phyloP scores from a whole-genome alignment of 169 alveolate genomes.

The Eimeria acervulina region DNA sequence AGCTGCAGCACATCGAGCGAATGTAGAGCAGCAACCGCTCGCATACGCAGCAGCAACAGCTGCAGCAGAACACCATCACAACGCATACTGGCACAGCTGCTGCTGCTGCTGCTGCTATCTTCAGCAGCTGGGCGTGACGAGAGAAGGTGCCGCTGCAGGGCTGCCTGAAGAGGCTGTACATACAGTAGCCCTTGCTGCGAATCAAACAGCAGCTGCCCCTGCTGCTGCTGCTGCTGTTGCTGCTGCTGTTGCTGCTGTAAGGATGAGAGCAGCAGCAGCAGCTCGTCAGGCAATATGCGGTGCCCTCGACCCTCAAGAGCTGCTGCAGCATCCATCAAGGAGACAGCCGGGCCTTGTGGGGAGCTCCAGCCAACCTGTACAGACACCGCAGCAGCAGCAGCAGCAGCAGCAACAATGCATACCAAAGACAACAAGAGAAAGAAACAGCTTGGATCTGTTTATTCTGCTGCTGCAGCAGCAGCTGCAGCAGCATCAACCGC shows the following conservation, averaged over 20 bases:
- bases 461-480: slow-evolving; percentile 23
- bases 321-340: background rate
- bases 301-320: slow-evolving; percentile 1
- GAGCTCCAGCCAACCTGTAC: background rate
- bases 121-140: background rate
- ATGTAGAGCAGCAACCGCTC: slow-evolving; percentile 33
- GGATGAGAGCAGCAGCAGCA: slow-evolving; percentile 53
- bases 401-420: background rate
- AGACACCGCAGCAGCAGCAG: slow-evolving; percentile 46
- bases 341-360: background rate
- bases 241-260: slow-evolving; percentile 42
- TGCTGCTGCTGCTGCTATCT: slow-evolving; percentile 30
- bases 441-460: background rate
- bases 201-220: slow-evolving; percentile 20
- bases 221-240: slow-evolving; percentile 35
- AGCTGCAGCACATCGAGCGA: slow-evolving; percentile 53
- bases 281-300: background rate
- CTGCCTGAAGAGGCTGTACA: slow-evolving; percentile 35
- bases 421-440: background rate
- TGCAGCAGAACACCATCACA: slow-evolving; percentile 23
- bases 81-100: background rate
- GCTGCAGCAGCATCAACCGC: background rate
- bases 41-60: slow-evolving; percentile 68
- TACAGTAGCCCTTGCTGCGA: slow-evolving; percentile 20
- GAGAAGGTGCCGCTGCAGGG: background rate